Conservation (phyloP, 73 alveolate genomes). For the Chromera velia region DNA sequence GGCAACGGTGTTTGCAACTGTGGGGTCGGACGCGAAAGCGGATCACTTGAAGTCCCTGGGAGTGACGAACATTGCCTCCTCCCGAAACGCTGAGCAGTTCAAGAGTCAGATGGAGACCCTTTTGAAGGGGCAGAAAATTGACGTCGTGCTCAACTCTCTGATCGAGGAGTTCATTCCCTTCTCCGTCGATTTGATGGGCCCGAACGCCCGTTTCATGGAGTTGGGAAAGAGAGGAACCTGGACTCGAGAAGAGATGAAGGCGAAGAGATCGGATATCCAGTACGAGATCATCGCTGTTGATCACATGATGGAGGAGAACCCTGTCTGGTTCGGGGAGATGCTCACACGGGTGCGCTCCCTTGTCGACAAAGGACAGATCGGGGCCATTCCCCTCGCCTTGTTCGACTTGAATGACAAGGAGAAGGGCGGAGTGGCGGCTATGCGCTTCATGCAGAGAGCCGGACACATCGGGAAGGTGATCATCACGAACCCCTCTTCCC, state of each 20-base stretch:
- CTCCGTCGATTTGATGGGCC: neutral
- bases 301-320: too few relatives aligned
- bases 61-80: constrained; percentile 2
- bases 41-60: constrained; percentile 6
- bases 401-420: too few relatives aligned
- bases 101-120: too few relatives aligned
- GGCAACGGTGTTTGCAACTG: neutral
- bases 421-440: constrained; percentile 18
- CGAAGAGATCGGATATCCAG: constrained; percentile 6
- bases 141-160: constrained; percentile 30
- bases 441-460: constrained; percentile 37
- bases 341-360: too few relatives aligned
- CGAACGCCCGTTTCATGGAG: constrained; percentile 15
- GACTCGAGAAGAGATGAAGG: constrained; percentile 15
- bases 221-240: constrained; percentile 34
- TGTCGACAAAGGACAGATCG: too few relatives aligned
- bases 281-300: too few relatives aligned
- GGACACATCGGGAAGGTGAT: constrained; percentile 45
- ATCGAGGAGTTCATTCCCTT: constrained; percentile 18
- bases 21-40: constrained; percentile 2
- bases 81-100: constrained; percentile 16
- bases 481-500: too few relatives aligned
- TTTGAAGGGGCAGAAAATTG: neutral
- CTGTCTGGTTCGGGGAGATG: too few relatives aligned
- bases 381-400: too few relatives aligned